Evolutionary conservation across 495 filamentous ascomycete species (phyloP).

Genomic region (Podospora conica): DNA sequence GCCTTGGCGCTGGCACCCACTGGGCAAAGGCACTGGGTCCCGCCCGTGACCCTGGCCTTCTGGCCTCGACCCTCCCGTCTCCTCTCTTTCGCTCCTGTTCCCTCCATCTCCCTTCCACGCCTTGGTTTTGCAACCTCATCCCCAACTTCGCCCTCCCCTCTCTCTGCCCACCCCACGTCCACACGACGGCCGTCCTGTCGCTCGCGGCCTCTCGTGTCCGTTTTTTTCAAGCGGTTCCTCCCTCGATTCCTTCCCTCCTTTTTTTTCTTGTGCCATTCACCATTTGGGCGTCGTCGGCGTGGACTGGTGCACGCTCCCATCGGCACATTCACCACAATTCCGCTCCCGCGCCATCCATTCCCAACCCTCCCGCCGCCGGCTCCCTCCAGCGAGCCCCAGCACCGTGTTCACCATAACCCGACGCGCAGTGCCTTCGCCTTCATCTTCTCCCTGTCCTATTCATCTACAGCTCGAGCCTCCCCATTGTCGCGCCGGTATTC

Average conservation of each 20-base stretch:
- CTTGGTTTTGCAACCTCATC: constrained; percentile 8
- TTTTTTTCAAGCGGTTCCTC: not conserved
- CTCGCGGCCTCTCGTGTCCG: constrained; percentile 9
- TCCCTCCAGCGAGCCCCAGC: not conserved
- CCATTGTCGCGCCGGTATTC: not conserved
- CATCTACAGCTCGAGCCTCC: not conserved
- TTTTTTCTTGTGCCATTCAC: not conserved
- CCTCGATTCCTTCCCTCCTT: constrained; percentile 1
- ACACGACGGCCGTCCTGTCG: not conserved
- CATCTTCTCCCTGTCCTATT: not conserved
- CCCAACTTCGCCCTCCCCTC: constrained; percentile 1
- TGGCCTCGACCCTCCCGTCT: constrained; percentile 26
- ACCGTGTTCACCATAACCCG: not conserved
- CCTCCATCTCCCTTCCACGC: constrained; percentile 4
- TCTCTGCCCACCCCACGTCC: not conserved
- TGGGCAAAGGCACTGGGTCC: constrained; percentile 9
- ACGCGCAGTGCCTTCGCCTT: not conserved
- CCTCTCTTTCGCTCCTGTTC: constrained; percentile 16
- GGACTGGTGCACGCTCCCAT: not conserved
- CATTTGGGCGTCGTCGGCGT: not conserved
- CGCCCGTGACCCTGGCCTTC: constrained; percentile 21
- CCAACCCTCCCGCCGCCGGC: not conserved
- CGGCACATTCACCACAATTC: not conserved
- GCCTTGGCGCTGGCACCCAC: constrained; percentile 1
- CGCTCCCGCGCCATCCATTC: not conserved